Evolutionary conservation across 371 early-diverging fungal species (phyloP), one percentile per base, ranked within the genome.

Genomic region (Parasitella parasitica): DNA sequence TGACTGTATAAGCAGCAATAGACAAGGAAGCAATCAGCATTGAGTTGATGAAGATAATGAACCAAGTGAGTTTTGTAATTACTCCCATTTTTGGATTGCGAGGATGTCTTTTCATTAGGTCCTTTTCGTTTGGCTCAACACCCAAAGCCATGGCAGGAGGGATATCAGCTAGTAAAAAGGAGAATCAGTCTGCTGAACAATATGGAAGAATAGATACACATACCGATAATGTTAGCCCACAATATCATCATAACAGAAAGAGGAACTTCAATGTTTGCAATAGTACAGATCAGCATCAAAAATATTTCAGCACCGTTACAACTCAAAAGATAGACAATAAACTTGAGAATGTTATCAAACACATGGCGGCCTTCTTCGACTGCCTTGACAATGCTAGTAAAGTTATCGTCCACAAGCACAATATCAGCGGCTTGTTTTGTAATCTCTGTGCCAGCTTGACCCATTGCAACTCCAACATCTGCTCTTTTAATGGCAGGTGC

Each of bases 381-480:
- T 35, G 91, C 92, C 18, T 75, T 70, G 8, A 93, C 90, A 61
- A 94, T 92, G 15, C 90, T 91, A 9, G 88, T 75, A 62, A 93
- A 93, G 72, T 92, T 87, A 70, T 92, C 92, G 64, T 93, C 87
- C 2, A 89, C 84, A 16, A 96, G 71, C 3, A 94, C 89, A 58
- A 95, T 91, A 69, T 93, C 92, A 5, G 94, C 89, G 2, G 94
- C 93, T 59, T 94, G 90, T 67, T 94, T 95, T 22, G 94, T 91
- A 50, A 94, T 91, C 48, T 94, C 94, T 1, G 94, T 90, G 24
- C 95, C 95, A 16, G 84, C 85, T 43, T 90, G 84, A 57, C 94
- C 95, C 96, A 95, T 93, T 6, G 94, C 94, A 43, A 96, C 85
- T 67, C 96, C 97, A 4, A 96, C 90, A 74, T 95, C 89, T 22